Evolutionary conservation across 73 alveolate species (phyloP), one percentile per base, ranked within the genome.

Genomic region (Paramecium pentaurelia): DNA sequence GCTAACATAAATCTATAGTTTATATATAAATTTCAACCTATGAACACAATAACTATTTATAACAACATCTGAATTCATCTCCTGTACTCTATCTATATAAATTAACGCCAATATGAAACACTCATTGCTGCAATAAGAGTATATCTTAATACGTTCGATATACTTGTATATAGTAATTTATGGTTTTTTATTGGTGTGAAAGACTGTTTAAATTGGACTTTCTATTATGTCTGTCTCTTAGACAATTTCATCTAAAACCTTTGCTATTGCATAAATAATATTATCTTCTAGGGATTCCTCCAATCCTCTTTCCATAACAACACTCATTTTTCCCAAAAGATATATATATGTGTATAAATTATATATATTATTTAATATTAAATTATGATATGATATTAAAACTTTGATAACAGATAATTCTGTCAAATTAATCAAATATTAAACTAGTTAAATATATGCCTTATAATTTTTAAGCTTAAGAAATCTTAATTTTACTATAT

Each of bases 1-100:
- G 97, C 96, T 54, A 97, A 93, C 38, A 95, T 64, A 25, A 96
- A 89, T 86, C 98, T 96, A 93, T 71, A 28, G 11, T 32, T 14
- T 27, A 2, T 32, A 60, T 25, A 49, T 9, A 9, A 16, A 54
- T 18, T 49, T 40, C 49, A 38, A 80, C 91, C 91, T 85, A 87
- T 92, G 95, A 30, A 92, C 70, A 68, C 95, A 86, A 40, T 16
- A 85, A 25, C 80, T 22, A 68, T 92, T 86, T 16, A 92, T 59
- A 22, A 85, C 80, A n/a, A 92, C 45, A 38, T 68, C 93, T 25
- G 77, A 47, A 44, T 95, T 60, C 80, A 22, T 71, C 37, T 71
- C 90, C 77, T 91, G 54, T 38, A 95, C 68, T 89, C 96, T 70
- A 58, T 95, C 97, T 18, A 95, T 92, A 90, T 95, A 95, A 12